Percentiles rank a stretch among this genome's conserved stretches.
Evolutionary conservation across 148 eudicot species (phyloP).

Genomic region (Nepenthes mirabilis): DNA sequence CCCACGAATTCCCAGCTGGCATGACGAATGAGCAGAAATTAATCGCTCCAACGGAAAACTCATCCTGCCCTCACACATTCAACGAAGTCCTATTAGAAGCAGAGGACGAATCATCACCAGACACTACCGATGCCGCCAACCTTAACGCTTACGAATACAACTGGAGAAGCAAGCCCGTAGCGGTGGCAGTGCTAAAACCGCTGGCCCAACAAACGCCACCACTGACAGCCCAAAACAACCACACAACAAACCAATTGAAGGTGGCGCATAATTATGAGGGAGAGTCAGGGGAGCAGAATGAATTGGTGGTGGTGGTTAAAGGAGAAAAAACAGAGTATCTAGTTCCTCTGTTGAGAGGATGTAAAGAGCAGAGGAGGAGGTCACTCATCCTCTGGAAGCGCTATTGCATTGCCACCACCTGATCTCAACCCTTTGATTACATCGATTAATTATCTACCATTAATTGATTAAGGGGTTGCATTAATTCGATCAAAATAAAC

Average conservation of each 20-base stretch:
- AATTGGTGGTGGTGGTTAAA: constrained; percentile 12
- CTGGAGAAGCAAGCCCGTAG: constrained; percentile 37
- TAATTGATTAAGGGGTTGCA: no score
- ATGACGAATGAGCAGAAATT: no score
- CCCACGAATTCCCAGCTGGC: no score
- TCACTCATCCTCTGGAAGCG: constrained; percentile 54
- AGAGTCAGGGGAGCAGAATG: constrained; percentile 11
- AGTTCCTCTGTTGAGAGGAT: constrained; percentile 32
- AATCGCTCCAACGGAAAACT: no score
- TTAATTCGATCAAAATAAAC: no score
- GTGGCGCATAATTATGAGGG: neutral
- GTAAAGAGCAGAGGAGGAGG: constrained; percentile 53
- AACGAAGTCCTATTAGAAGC: neutral
- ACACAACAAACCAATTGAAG: neutral
- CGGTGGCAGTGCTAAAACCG: constrained; percentile 23
- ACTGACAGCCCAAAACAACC: neutral
- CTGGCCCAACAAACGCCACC: constrained; percentile 4
- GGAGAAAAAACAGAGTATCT: constrained; percentile 23
- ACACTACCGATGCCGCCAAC: constrained; percentile 16
- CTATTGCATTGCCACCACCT: constrained; percentile 65
- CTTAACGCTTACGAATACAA: constrained; percentile 57
- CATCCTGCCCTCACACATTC: no score
- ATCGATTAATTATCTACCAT: no score
- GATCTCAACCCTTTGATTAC: constrained; percentile 1
- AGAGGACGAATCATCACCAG: constrained; percentile 5